These are phyloP conservation scores for Ceratobasidium sp. DNA, from an alignment of 1,284 basidiomycete species.

Conservation along the genomic window DNA sequence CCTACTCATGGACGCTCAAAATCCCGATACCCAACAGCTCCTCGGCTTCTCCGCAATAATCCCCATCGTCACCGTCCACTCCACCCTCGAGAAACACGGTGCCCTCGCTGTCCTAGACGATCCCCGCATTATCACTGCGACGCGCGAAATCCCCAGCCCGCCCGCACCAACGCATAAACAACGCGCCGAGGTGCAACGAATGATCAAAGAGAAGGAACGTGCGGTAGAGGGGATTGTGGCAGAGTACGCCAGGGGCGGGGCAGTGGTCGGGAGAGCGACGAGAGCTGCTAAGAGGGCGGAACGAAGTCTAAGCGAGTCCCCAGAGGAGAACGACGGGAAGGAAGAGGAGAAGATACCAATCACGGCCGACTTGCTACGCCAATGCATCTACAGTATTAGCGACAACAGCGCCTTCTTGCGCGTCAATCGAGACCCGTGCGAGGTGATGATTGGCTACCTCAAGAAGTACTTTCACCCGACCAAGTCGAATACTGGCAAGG, in stretches of 20 bases:
- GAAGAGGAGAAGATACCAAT: constrained; percentile 61
- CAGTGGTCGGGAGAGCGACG: not conserved
- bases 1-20: constrained; percentile 77
- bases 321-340: constrained; percentile 61
- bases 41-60: constrained; percentile 77
- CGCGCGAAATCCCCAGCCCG: constrained; percentile 72
- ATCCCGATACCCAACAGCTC: constrained; percentile 76
- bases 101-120: constrained; percentile 75
- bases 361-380: constrained; percentile 54
- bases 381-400: constrained; percentile 83
- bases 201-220: constrained; percentile 81
- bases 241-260: constrained; percentile 63
- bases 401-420: constrained; percentile 86
- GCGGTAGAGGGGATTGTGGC: constrained; percentile 76
- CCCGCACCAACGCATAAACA: constrained; percentile 66
- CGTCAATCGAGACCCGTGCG: constrained; percentile 83
- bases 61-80: constrained; percentile 76
- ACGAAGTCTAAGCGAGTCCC: not conserved
- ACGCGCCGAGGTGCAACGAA: constrained; percentile 77
- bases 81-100: constrained; percentile 69
- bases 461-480: constrained; percentile 79
- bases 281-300: not conserved
- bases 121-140: constrained; percentile 72
- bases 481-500: constrained; percentile 62
- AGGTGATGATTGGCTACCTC: constrained; percentile 77